Evolutionary conservation across 2,329 filamentous ascomycete genomes (phyloP).

Genomic region (Aureobasidium sp.): DNA sequence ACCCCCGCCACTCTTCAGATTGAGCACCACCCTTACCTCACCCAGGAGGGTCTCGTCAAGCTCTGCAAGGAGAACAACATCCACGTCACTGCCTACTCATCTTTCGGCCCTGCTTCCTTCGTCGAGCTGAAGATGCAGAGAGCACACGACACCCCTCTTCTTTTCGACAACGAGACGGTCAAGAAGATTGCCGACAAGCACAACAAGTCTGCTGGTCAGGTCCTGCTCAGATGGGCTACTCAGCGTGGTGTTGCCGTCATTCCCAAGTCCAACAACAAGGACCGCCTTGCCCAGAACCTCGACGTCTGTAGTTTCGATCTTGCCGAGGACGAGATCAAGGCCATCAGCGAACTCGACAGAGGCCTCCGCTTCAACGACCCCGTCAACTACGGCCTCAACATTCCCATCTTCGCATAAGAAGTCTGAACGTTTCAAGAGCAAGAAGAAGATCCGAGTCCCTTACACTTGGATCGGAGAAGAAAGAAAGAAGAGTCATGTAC

Average conservation of each 20-base stretch:
- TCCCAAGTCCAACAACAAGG: constrained; percentile 63
- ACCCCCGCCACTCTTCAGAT: constrained; percentile 74
- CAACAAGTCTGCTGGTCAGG: constrained; percentile 67
- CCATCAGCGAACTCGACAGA: constrained; percentile 58
- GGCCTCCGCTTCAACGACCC: constrained; percentile 73
- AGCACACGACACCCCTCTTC: constrained; percentile 56
- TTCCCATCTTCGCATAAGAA: constrained; percentile 48
- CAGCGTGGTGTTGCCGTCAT: constrained; percentile 76
- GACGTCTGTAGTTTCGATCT: constrained; percentile 61
- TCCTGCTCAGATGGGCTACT: constrained; percentile 80
- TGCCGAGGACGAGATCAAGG: constrained; percentile 56
- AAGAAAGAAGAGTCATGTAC: neutral
- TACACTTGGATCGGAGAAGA: neutral
- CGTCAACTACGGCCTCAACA: constrained; percentile 48
- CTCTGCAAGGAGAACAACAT: constrained; percentile 65
- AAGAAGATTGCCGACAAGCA: constrained; percentile 61
- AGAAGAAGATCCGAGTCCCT: neutral
- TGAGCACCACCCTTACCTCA: constrained; percentile 85
- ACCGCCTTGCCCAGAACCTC: constrained; percentile 57
- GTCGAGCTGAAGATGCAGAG: constrained; percentile 67
- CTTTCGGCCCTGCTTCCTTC: constrained; percentile 74
- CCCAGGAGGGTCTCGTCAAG: constrained; percentile 63
- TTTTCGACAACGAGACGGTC: constrained; percentile 65
- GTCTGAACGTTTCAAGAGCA: neutral
- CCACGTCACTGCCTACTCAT: constrained; percentile 74